These are phyloP conservation scores for Hyphochytrium catenoides DNA, from an alignment of 352 stramenopile species.

Conservation along the genomic window DNA sequence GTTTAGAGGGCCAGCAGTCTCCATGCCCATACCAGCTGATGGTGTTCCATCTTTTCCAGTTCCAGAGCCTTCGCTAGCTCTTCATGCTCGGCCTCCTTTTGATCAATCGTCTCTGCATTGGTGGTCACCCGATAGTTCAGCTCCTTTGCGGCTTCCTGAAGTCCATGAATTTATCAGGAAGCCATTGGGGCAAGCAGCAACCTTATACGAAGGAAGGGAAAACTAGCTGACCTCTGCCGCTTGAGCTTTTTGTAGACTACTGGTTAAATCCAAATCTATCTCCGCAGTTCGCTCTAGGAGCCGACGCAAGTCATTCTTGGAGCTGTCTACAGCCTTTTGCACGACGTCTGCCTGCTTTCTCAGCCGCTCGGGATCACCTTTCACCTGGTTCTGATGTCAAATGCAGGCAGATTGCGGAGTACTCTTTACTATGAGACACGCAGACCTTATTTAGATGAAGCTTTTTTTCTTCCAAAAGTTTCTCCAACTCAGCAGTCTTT, in stretches of 20 bases:
- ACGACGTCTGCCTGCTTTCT: constrained; percentile 60
- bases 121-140: no score
- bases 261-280: constrained; percentile 17
- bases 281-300: constrained; percentile 15
- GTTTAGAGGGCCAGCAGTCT: no score
- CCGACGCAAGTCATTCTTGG: constrained; percentile 34
- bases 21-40: no score
- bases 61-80: constrained; percentile 26
- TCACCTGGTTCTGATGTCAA: constrained; percentile 5
- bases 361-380: constrained; percentile 40
- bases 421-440: constrained; percentile 40
- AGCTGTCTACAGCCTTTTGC: constrained; percentile 32
- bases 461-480: no score
- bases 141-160: no score
- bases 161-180: no score
- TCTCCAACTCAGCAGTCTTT: no score
- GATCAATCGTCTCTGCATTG: constrained; percentile 18
- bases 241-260: constrained; percentile 42
- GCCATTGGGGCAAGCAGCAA: no score
- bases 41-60: no score
- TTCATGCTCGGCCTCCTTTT: constrained; percentile 30
- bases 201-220: no score
- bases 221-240: no score
- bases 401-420: constrained; percentile 22
- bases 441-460: no score